Evolutionary conservation across 257 asterid genomes (phyloP).

Genomic region (Fraxinus americana): DNA sequence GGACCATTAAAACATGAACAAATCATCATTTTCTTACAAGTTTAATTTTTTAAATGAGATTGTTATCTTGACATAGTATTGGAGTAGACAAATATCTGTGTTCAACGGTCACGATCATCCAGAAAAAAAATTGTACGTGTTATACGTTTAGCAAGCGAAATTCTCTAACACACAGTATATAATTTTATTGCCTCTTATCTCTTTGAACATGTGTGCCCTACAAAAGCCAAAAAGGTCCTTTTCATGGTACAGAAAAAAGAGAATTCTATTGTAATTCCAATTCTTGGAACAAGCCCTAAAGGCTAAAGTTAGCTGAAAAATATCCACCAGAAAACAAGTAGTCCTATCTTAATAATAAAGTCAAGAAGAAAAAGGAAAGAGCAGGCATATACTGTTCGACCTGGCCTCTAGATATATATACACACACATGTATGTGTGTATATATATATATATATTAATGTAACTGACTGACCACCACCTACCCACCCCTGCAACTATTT

Average conservation of each 20-base stretch:
- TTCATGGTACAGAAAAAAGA: slow-evolving; percentile 49
- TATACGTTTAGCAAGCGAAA: too few species aligned
- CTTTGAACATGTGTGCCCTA: not conserved
- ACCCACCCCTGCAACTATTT: slow-evolving; percentile 38
- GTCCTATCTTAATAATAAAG: slow-evolving; percentile 45
- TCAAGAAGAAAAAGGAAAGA: slow-evolving; percentile 21
- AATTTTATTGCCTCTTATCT: not conserved
- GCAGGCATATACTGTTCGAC: not conserved
- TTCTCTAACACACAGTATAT: too few species aligned
- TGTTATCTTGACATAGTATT: too few species aligned
- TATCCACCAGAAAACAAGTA: slow-evolving; percentile 27
- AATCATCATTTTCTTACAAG: too few species aligned
- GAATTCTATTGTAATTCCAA: slow-evolving; percentile 47
- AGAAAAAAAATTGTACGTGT: too few species aligned
- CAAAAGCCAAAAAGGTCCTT: slow-evolving; percentile 72
- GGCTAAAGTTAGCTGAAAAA: slow-evolving; percentile 33
- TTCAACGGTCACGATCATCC: too few species aligned
- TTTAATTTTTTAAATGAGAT: too few species aligned
- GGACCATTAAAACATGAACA: too few species aligned
- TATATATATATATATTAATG: slow-evolving; percentile 3
- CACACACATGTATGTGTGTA: too few species aligned
- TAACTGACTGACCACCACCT: slow-evolving; percentile 70
- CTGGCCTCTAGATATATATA: not conserved
- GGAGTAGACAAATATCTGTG: too few species aligned
- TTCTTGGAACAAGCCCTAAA: slow-evolving; percentile 40